A percentile compares a stretch with the other conserved stretches of the same genome.
phyloP scores from a whole-genome alignment of 208 protist genomes.

The Trypanosoma lewisi region DNA sequence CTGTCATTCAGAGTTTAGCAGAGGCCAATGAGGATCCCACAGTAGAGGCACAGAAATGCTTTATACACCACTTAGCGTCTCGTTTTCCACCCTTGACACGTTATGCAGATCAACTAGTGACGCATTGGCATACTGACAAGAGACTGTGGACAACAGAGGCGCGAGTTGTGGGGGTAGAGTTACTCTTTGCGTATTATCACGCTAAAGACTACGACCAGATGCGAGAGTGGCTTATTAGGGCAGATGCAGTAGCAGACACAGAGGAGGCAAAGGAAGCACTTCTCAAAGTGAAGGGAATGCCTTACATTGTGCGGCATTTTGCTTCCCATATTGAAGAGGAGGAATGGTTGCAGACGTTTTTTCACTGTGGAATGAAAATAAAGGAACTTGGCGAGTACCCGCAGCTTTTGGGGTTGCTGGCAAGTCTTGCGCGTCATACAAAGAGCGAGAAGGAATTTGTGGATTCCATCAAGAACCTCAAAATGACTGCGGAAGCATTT shows the following conservation, averaged over 20 bases:
- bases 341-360: conserved; percentile 24
- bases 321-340: conserved; percentile 15
- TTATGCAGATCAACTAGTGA: conserved; percentile 77
- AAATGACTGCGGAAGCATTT: conserved; percentile 36
- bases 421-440: conserved; percentile 19
- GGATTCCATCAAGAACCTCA: conserved; percentile 14
- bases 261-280: conserved; percentile 17
- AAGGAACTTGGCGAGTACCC: conserved; percentile 26
- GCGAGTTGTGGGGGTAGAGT: conserved; percentile 46
- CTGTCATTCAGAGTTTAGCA: conserved; percentile 57
- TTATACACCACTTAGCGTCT: conserved; percentile 44
- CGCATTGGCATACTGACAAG: conserved; percentile 51
- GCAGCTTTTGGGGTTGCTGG: conserved; percentile 30
- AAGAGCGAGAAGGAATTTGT: conserved; percentile 31
- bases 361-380: conserved; percentile 18
- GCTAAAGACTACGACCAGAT: conserved; percentile 21
- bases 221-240: conserved; percentile 13
- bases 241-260: background rate
- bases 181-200: conserved; percentile 38
- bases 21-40: conserved; percentile 51
- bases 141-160: conserved; percentile 15
- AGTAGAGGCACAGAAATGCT: conserved; percentile 45
- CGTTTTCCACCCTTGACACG: conserved; percentile 39
- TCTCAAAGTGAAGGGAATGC: conserved; percentile 21
- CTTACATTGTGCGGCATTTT: conserved; percentile 31